Evolutionary conservation across 2,329 filamentous ascomycete species (phyloP).

Genomic region (Neofusicoccum laricinum): DNA sequence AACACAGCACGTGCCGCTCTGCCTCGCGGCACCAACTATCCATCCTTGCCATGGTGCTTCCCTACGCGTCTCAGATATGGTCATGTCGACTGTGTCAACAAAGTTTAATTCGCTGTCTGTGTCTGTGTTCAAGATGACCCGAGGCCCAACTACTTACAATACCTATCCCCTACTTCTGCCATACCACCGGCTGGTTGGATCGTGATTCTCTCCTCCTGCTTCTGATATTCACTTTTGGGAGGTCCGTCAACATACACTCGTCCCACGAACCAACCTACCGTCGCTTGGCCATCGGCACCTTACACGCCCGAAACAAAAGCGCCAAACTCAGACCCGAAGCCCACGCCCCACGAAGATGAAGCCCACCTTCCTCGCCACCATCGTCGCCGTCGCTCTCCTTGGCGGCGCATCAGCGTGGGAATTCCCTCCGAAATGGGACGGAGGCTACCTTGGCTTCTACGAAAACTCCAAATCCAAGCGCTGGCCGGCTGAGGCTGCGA

Average conservation of each 20-base stretch:
- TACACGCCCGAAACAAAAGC: no score
- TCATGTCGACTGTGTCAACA: neutral
- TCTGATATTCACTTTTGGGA: neutral
- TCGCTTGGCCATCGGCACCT: neutral
- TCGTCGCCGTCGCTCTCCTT: neutral
- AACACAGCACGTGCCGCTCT: neutral
- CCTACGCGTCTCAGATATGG: neutral
- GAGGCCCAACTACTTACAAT: neutral
- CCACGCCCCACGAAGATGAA: neutral
- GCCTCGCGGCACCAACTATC: neutral
- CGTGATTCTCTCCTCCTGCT: neutral
- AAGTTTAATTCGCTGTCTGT: neutral
- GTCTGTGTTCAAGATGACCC: neutral
- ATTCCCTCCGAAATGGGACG: neutral
- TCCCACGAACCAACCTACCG: neutral
- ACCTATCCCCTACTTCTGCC: neutral
- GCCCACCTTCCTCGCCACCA: neutral
- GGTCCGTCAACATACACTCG: neutral
- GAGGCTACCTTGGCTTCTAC: neutral
- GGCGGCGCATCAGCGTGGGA: neutral
- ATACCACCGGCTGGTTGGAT: neutral
- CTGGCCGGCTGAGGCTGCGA: neutral
- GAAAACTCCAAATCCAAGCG: neutral
- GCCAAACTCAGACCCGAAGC: neutral
- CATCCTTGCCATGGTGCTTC: neutral